Evolutionary conservation across 768 basidiomycete genomes (phyloP), one percentile per base, ranked within the genome.

Genomic region (Suillus paluster): DNA sequence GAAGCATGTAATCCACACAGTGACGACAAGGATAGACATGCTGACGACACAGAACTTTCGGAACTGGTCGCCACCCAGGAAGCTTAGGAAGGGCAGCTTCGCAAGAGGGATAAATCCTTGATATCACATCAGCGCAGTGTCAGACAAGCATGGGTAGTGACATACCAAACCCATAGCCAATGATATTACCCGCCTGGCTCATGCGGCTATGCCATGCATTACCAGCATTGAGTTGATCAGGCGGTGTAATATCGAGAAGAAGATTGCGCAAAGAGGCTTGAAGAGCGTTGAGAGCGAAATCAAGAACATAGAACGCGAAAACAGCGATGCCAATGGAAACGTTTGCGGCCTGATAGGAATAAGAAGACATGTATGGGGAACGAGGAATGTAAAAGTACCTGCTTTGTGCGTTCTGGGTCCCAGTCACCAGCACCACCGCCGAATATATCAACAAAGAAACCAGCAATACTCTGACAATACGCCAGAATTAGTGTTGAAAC

Each of bases 151-250:
- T 55, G 11, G 36, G 42, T 42, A 60, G 34, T 19, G 42, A 66
- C 84, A 61, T 70, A 91, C 94, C 95, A 71, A 97, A 91, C 2
- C 92, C 92, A 77, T 89, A 98, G 10, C 97, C 97, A 65, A 98
- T 74, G 54, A 99, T 97, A 71, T 97, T 99, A 23, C 95, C 97
- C n/a, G 95, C 88, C 71, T 99, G 95, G 48, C 88, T 90, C 92
- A 98, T 97, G 64, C 94, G 83, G 50, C 96, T 92, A 64, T 98
- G 95, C 95, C 97, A 99, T 38, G 97, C 97, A 77, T 99, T 99
- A 5, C 91, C 95, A n/a, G 88, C 84, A 60, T 90, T 95, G 14
- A 98, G 85, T 73, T 98, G 97, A 64, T 89, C 85, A 15, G 92
- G 85, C 7, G 97, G 96, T 0, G 94, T 86, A 56, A 97, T 79